Evolutionary conservation across 2,329 filamentous ascomycete species (phyloP).

Genomic region (Cryphonectria nitschkei): DNA sequence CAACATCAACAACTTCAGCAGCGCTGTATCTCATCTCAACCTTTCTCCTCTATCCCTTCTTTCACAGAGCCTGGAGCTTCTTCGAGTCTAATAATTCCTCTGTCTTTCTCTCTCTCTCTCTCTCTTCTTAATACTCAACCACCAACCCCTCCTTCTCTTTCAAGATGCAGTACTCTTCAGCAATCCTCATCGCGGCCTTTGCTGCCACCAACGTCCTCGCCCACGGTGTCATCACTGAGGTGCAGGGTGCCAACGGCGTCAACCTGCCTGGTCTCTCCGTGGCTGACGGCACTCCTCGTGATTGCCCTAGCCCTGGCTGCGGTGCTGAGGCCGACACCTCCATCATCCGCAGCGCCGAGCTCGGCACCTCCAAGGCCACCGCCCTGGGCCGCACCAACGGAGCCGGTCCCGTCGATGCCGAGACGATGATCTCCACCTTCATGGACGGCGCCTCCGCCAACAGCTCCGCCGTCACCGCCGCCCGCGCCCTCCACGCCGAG

Average conservation of each 20-base stretch:
- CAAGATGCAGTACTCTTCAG: constrained; percentile 39
- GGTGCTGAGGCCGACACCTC: constrained; percentile 72
- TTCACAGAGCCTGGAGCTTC: constrained; percentile 27
- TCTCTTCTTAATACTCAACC: background rate
- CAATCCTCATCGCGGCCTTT: constrained; percentile 51
- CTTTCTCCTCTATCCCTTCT: constrained; percentile 6
- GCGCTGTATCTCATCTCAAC: constrained; percentile 10
- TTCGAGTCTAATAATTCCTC: background rate
- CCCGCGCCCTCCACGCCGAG: constrained; percentile 29
- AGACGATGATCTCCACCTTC: constrained; percentile 61
- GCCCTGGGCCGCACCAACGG: constrained; percentile 67
- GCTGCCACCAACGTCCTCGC: constrained; percentile 55
- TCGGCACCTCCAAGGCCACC: constrained; percentile 56
- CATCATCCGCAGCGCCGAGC: constrained; percentile 66
- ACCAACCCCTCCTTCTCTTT: background rate
- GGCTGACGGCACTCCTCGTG: constrained; percentile 68
- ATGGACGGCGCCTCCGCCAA: constrained; percentile 51
- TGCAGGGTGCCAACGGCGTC: constrained; percentile 64
- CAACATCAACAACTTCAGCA: constrained; percentile 27
- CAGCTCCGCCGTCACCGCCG: constrained; percentile 27
- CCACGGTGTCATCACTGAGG: constrained; percentile 61
- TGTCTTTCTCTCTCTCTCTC: background rate
- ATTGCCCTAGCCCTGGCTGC: constrained; percentile 64
- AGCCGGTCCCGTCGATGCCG: constrained; percentile 61
- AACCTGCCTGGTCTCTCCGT: constrained; percentile 66